A percentile compares a stretch with the other conserved stretches of the same genome.
Evolutionary conservation across 345 rosid species (phyloP).

Genomic region (Hypericum perforatum): DNA sequence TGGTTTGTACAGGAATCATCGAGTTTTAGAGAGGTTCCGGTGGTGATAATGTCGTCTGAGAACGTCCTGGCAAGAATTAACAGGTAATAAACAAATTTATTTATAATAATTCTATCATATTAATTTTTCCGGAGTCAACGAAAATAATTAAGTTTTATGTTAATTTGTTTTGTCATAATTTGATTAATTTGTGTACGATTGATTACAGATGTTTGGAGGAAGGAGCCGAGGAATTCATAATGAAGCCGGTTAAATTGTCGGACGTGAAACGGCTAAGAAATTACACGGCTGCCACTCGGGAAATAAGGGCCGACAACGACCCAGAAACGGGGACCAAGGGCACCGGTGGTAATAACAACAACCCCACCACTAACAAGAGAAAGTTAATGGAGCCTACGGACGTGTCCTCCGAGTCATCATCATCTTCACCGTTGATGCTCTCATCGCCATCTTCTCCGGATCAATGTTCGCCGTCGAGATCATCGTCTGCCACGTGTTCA

Average conservation of each 20-base stretch:
- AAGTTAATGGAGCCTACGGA: constrained; percentile 33
- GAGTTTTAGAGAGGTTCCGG: too few relatives aligned
- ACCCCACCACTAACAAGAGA: constrained; percentile 31
- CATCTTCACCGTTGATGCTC: constrained; percentile 7
- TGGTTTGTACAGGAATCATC: too few relatives aligned
- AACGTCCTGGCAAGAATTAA: too few relatives aligned
- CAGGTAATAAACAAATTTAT: too few relatives aligned
- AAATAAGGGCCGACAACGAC: constrained; percentile 11
- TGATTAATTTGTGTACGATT: too few relatives aligned
- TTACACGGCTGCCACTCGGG: constrained; percentile 29
- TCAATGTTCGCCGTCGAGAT: constrained; percentile 7
- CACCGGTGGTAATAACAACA: constrained; percentile 4
- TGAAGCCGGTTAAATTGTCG: constrained; percentile 85
- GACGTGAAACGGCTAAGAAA: constrained; percentile 71
- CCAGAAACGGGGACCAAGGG: neutral
- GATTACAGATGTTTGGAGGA: constrained; percentile 71
- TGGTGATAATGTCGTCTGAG: too few relatives aligned
- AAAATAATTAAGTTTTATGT: too few relatives aligned
- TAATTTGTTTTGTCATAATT: neutral
- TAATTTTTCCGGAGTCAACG: too few relatives aligned
- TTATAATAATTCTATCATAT: neutral
- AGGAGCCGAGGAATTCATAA: constrained; percentile 86
- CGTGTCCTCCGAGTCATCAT: constrained; percentile 1
- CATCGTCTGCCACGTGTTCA: constrained; percentile 34
- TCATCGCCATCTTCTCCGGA: constrained; percentile 18